Evolutionary conservation across 257 asterid species (phyloP), one percentile per base, ranked within the genome.

Genomic region (Linaria vulgaris): DNA sequence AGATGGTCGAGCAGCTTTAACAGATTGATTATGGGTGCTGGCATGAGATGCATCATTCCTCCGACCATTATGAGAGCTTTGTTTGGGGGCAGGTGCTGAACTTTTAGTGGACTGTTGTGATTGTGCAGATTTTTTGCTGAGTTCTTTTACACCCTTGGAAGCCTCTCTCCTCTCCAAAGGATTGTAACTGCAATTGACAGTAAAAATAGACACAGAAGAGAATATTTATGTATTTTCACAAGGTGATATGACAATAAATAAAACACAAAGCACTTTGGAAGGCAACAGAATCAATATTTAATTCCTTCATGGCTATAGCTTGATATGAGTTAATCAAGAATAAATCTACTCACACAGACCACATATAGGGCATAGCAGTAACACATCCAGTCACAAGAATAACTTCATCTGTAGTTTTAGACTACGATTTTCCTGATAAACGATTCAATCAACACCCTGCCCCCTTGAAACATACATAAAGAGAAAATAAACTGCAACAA

Each of bases 101-200:
- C 63, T 78, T 81, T 76, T 88, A 20, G 86, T 24, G 19, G 89
- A 75, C 70, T 86, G 63, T 51, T 84, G 94, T 17, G 88, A 72
- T 20, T 81, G 27, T 57, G 78, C 86, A 72, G 85, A 75, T 78
- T 72, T 89, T 85, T 84, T 91, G 83, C 73, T 78, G 61, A 75
- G 72, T 58, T 88, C 96, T 82, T 88, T 91, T 46, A 84, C 98
- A 58, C 96, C 96, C 81, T 86, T 88, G 80, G 84, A 76, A 43
- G 79, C 79, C 72, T 88, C 96, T 74, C 98, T 86, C 77, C 98
- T 85, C 68, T 88, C 98, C 73, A 85, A 70, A 69, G 98, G 78
- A 69, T 91, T 88, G 80, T 91, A 91, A 64, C 98, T 88, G 71
- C 24, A 0, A 59, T 53, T 13, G 55, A 43, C 51, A 24, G 23